Evolutionary conservation across 495 filamentous ascomycete species (phyloP), one percentile per base, ranked within the genome.

Genomic region (Aspergillus bridgeri): DNA sequence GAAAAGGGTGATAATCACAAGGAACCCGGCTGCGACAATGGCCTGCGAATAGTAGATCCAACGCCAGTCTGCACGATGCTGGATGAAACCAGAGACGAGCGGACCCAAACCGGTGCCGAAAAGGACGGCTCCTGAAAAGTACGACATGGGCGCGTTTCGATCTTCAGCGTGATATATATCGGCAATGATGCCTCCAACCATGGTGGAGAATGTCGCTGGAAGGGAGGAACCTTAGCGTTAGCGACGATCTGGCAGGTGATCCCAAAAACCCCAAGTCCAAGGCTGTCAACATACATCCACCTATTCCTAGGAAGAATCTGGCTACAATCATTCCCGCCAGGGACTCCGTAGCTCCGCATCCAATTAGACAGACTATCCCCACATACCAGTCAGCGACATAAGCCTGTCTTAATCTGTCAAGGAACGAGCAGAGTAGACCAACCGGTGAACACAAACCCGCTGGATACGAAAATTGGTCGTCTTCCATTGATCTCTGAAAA

Each of bases 21-120:
- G 84, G 49, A 90, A 69, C 42, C 85, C 65, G 0, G 79, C 87
- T 52, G 82, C 80, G 21, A 81, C 74, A 23, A 96, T 90, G 7
- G 86, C 85, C 61, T 96, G 91, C 18, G 92, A 79, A 77, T 88
- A 95, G 74, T 96, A 95, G 6, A 95, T 81, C 92, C 92, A 96
- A 58, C 90, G 82, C 93, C 92, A 96, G 24, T 70, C 78, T 11
- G 80, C 72, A 47, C 83, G 75, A 51, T 87, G 70, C 0, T 85
- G 83, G 62, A 98, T 87, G 19, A 86, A 84, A 1, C 89, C 86
- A 20, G 80, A 80, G 7, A 89, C 71, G 4, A 97, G 65, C 1
- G 92, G 91, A 0, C 91, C 93, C 0, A 89, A 69, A 1, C 91
- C 92, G 0, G 90, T 96, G 0, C 92, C 94, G 15, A 88, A 79